Percentiles rank a stretch among this genome's conserved stretches.
Evolutionary conservation across 2,329 filamentous ascomycete species (phyloP).

Genomic region (Bipolaris bicolor): DNA sequence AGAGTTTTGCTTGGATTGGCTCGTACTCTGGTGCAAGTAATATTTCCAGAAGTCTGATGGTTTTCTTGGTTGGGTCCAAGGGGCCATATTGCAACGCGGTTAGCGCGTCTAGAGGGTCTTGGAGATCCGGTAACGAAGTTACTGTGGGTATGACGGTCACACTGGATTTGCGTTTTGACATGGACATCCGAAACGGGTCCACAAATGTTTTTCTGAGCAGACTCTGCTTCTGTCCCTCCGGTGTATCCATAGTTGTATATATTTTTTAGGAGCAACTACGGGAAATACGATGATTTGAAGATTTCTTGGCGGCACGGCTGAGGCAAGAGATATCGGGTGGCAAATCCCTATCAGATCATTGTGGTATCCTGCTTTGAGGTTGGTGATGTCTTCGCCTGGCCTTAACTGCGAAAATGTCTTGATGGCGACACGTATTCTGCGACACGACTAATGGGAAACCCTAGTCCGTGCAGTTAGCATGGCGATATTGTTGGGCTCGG

Average conservation of each 20-base stretch:
- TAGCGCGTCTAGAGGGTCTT: background rate
- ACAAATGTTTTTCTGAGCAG: slow-evolving; percentile 11
- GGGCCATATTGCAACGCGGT: slow-evolving; percentile 9
- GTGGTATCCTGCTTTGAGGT: background rate
- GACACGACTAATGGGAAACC: background rate
- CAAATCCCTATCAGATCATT: background rate
- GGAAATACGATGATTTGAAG: background rate
- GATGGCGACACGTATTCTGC: background rate
- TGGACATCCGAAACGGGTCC: slow-evolving; percentile 7
- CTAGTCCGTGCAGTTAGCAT: background rate
- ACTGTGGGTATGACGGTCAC: background rate
- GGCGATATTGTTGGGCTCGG: background rate
- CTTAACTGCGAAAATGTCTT: background rate
- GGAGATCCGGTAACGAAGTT: background rate
- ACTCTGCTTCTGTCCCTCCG: slow-evolving; percentile 1
- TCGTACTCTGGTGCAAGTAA: slow-evolving; percentile 10
- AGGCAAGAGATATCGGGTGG: background rate
- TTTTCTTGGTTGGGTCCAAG: slow-evolving; percentile 12
- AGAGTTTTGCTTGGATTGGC: slow-evolving; percentile 6
- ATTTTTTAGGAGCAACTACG: background rate
- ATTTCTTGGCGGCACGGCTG: background rate
- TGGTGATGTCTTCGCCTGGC: background rate
- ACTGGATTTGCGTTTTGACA: slow-evolving; percentile 3
- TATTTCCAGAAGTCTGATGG: slow-evolving; percentile 15
- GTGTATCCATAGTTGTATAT: background rate